These are phyloP conservation scores for Staphylotrichum tortipilum DNA, from an alignment of 495 filamentous ascomycete species.

Conservation along the genomic window DNA sequence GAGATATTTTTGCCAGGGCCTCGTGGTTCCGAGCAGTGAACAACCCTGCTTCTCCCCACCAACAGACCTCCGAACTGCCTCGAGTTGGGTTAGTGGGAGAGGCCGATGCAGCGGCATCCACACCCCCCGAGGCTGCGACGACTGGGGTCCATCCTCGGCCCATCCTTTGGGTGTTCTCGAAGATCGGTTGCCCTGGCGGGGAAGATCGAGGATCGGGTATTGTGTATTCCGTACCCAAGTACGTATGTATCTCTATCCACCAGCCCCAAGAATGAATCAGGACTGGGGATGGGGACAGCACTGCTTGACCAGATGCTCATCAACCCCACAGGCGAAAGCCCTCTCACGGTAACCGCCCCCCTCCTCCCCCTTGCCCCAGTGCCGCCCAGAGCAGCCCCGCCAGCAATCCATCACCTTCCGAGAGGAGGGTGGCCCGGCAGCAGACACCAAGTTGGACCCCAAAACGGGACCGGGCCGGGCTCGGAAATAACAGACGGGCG, in stretches of 20 bases:
- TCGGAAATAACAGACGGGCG: conserved; percentile 9
- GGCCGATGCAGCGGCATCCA: conserved; percentile 3
- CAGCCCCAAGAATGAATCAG: no score
- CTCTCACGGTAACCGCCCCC: no score
- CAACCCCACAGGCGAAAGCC: no score
- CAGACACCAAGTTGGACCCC: not conserved
- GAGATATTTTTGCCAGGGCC: not conserved
- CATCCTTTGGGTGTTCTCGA: not conserved
- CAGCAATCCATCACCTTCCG: not conserved
- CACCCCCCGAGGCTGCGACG: not conserved
- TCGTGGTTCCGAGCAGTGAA: not conserved
- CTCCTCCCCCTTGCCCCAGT: no score
- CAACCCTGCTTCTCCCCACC: conserved; percentile 7
- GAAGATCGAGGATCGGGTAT: not conserved
- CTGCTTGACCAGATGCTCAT: no score
- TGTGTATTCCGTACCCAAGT: no score
- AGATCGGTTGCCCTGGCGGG: not conserved
- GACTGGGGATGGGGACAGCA: no score
- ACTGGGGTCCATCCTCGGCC: not conserved
- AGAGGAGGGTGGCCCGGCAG: not conserved
- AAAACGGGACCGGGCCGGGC: not conserved
- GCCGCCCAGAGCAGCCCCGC: not conserved
- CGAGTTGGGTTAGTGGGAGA: conserved; percentile 6
- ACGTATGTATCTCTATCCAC: no score
- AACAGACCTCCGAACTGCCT: not conserved